phyloP scores from a whole-genome alignment of 2,329 filamentous ascomycete species.

The Phialocephala subalpina region DNA sequence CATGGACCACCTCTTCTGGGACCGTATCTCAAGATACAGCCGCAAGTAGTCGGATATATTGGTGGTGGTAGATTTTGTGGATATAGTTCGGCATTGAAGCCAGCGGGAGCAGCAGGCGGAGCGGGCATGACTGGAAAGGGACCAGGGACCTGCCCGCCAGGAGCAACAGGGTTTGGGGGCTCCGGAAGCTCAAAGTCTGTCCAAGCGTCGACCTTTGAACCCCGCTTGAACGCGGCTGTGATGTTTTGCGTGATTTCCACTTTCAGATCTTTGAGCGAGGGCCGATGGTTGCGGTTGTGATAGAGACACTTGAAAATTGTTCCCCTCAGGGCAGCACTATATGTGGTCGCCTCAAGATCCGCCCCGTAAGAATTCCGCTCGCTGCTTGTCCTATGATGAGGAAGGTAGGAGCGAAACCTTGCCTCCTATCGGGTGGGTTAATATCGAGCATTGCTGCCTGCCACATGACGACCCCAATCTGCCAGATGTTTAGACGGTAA shows the following conservation, averaged over 20 bases:
- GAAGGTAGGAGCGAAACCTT: conserved; percentile 1
- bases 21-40: not conserved
- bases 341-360: not conserved
- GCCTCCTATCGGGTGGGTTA: not conserved
- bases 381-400: not conserved
- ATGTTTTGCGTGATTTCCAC: not conserved
- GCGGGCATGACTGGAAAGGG: not conserved
- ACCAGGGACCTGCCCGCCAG: too few species aligned
- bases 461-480: conserved; percentile 8
- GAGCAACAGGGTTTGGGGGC: not conserved
- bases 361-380: conserved; percentile 1
- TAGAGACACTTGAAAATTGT: conserved; percentile 19
- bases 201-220: not conserved
- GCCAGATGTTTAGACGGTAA: conserved; percentile 18
- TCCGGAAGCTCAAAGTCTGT: not conserved
- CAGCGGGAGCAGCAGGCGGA: too few species aligned
- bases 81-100: too few species aligned
- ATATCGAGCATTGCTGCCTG: not conserved
- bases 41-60: not conserved
- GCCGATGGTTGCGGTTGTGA: conserved; percentile 2
- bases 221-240: not conserved
- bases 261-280: conserved; percentile 1
- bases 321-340: not conserved
- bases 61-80: too few species aligned
- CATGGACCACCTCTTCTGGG: not conserved